Evolutionary conservation across 176 grass and related monocot genomes (phyloP).

Genomic region (Sorghum bicolor): DNA sequence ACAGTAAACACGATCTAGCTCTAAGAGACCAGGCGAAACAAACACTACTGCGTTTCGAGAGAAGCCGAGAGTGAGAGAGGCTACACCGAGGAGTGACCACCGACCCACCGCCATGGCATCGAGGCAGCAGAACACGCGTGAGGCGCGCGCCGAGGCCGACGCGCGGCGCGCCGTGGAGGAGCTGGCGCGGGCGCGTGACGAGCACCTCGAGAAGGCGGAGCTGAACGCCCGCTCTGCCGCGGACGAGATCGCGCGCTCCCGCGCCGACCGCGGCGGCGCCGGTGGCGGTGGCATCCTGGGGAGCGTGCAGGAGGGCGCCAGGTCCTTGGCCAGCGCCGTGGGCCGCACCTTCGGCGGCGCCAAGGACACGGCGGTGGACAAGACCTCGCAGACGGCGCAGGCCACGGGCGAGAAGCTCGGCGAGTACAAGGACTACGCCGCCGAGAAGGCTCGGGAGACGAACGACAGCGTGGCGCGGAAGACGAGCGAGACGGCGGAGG

Average conservation of each 20-base stretch:
- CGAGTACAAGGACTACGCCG: slow-evolving; percentile 8
- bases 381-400: slow-evolving; percentile 27
- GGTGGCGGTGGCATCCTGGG: slow-evolving; percentile 51
- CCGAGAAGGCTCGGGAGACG: slow-evolving; percentile 32
- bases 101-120: slow-evolving; percentile 18
- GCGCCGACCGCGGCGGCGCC: slow-evolving; percentile 1
- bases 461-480: slow-evolving; percentile 30
- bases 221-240: slow-evolving; percentile 33
- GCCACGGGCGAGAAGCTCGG: slow-evolving; percentile 9
- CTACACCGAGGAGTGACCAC: not conserved
- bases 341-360: slow-evolving; percentile 38
- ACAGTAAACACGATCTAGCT: not conserved
- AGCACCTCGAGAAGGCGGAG: slow-evolving; percentile 47
- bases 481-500: slow-evolving; percentile 38
- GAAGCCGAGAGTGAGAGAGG: not conserved
- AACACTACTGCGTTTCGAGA: not conserved
- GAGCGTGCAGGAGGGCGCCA: slow-evolving; percentile 58
- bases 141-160: slow-evolving; percentile 34
- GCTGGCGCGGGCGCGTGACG: slow-evolving; percentile 46
- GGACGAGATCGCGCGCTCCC: slow-evolving; percentile 57
- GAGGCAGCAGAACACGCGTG: slow-evolving; percentile 42
- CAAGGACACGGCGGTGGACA: slow-evolving; percentile 28
- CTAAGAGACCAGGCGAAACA: not conserved
- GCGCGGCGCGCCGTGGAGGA: slow-evolving; percentile 34
- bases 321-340: slow-evolving; percentile 40